Evolutionary conservation across 2,329 filamentous ascomycete species (phyloP).

Genomic region (Trichoderma sp.): DNA sequence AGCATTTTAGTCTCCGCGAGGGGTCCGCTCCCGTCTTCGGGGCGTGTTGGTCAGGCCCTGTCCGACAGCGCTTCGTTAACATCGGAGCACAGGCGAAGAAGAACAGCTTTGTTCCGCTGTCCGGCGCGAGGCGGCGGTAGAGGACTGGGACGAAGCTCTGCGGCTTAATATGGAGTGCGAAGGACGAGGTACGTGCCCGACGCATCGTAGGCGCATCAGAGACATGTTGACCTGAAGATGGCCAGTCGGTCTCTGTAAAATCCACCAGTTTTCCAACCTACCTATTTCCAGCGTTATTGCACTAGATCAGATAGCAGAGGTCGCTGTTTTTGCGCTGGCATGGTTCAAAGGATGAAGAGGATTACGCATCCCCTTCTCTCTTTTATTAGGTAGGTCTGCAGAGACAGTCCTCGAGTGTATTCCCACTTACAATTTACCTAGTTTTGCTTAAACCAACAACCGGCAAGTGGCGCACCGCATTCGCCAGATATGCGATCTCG

Average conservation of each 20-base stretch:
- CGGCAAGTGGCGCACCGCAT: too few relatives aligned
- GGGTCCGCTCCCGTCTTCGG: neutral
- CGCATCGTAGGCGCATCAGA: neutral
- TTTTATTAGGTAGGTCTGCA: too few relatives aligned
- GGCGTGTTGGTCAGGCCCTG: neutral
- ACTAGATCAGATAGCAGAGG: too few relatives aligned
- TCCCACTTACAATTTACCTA: too few relatives aligned
- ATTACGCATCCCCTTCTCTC: too few relatives aligned
- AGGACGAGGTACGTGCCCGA: neutral
- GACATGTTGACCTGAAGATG: neutral
- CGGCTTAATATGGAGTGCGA: constrained; percentile 1
- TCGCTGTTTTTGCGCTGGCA: too few relatives aligned
- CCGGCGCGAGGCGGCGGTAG: neutral
- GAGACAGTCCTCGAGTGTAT: too few relatives aligned
- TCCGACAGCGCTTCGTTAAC: neutral
- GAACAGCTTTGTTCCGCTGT: neutral
- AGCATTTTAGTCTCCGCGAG: neutral
- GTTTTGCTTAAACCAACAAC: too few relatives aligned
- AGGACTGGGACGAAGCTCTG: neutral
- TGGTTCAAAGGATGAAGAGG: too few relatives aligned
- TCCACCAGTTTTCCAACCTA: too few relatives aligned
- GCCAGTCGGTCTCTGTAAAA: neutral
- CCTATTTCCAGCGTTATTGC: too few relatives aligned
- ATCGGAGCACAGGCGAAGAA: neutral
- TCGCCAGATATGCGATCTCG: too few relatives aligned